Conservation (phyloP, 1,284 basidiomycete genomes). For the Xanthoconium separans region DNA sequence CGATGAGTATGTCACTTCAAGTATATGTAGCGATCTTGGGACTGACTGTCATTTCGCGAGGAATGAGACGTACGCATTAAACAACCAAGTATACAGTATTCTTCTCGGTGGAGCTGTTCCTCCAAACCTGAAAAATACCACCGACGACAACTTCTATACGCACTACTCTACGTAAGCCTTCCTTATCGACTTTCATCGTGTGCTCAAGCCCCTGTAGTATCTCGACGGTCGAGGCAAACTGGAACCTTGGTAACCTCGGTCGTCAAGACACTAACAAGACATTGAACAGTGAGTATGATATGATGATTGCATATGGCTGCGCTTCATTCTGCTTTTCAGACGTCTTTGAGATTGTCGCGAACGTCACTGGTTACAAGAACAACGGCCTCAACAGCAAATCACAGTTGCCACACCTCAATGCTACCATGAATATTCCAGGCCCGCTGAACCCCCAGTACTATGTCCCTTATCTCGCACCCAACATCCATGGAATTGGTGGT, state of each 20-base stretch:
- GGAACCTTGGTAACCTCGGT: conserved; percentile 58
- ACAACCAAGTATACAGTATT: conserved; percentile 48
- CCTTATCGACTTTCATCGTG: not conserved
- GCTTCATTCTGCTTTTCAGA: conserved; percentile 31
- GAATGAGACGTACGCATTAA: conserved; percentile 44
- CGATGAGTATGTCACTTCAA: conserved; percentile 30
- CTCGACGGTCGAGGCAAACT: conserved; percentile 64
- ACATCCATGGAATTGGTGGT: conserved; percentile 36
- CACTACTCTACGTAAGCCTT: not conserved
- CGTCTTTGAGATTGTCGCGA: conserved; percentile 47
- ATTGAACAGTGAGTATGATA: conserved; percentile 20
- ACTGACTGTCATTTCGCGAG: conserved; percentile 30
- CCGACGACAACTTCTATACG: conserved; percentile 56
- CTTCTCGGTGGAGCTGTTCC: conserved; percentile 57
- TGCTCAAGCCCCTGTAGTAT: conserved; percentile 29
- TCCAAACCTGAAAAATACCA: conserved; percentile 40
- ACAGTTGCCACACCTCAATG: conserved; percentile 33
- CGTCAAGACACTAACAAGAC: conserved; percentile 51
- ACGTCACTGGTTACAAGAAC: conserved; percentile 36
- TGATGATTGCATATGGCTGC: not conserved
- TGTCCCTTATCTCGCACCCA: conserved; percentile 44
- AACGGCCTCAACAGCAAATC: conserved; percentile 24
- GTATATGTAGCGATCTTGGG: not conserved
- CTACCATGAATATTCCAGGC: conserved; percentile 28
- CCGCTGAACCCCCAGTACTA: conserved; percentile 37